Percentiles rank a stretch among this genome's conserved stretches.
phyloP scores from a whole-genome alignment of 805 yeast genomes.

The Candida maltosa region DNA sequence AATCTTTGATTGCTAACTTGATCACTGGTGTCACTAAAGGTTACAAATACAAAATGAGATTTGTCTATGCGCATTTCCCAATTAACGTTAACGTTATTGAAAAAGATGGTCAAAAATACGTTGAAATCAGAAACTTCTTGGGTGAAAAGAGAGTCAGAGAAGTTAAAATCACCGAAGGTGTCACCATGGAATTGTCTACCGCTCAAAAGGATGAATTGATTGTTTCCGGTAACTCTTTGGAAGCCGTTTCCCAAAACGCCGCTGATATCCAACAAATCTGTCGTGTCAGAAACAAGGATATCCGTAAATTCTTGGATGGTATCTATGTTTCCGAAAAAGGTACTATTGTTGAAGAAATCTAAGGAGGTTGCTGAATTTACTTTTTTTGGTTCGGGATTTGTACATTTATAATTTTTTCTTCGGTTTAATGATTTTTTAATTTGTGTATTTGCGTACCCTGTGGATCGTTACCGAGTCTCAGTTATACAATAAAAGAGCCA shows the following conservation, averaged over 20 bases:
- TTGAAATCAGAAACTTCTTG: constrained; percentile 98
- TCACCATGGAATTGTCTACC: constrained; percentile 74
- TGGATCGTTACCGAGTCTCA: constrained; percentile 12
- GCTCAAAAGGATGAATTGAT: constrained; percentile 92
- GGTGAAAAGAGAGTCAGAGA: constrained; percentile 98
- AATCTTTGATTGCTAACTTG: constrained; percentile 90
- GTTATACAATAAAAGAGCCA: constrained; percentile 41
- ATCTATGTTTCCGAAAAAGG: constrained; percentile 98
- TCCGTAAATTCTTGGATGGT: constrained; percentile 99
- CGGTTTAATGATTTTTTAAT: constrained; percentile 18
- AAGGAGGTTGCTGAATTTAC: constrained; percentile 10
- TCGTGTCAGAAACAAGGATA: constrained; percentile 99
- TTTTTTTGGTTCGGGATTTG: neutral
- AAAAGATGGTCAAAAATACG: constrained; percentile 65
- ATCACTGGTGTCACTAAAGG: constrained; percentile 99
- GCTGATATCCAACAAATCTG: constrained; percentile 98
- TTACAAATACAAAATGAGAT: constrained; percentile 99
- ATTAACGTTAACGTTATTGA: constrained; percentile 93
- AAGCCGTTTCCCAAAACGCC: constrained; percentile 96
- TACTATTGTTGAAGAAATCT: constrained; percentile 66
- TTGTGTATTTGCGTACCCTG: constrained; percentile 6
- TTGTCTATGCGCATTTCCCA: constrained; percentile 99
- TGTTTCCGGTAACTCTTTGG: constrained; percentile 92
- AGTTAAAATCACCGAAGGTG: constrained; percentile 87
- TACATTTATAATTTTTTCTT: constrained; percentile 14